Evolutionary conservation across 371 early-diverging fungal genomes (phyloP).

Genomic region (Mortierella sp.): DNA sequence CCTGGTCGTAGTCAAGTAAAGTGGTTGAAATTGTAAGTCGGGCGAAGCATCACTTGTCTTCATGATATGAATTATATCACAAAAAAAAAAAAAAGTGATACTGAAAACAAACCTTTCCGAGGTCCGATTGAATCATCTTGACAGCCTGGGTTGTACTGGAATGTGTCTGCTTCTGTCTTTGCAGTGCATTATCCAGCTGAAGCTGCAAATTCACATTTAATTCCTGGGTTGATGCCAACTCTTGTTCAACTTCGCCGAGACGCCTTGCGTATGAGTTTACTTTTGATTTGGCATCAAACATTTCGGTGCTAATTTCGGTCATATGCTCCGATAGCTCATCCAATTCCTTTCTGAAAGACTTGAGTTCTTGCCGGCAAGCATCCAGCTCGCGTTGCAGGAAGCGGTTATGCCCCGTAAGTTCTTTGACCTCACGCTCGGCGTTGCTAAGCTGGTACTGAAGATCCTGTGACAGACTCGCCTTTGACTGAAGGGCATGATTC

Average conservation of each 20-base stretch:
- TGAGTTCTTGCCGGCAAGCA: slow-evolving; percentile 68
- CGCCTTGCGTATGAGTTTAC: slow-evolving; percentile 74
- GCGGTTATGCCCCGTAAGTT: slow-evolving; percentile 60
- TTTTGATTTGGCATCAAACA: slow-evolving; percentile 71
- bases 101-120: slow-evolving; percentile 62
- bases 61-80: background rate
- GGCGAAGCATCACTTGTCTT: background rate
- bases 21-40: background rate
- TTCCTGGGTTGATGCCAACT: slow-evolving; percentile 70
- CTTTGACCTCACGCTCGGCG: slow-evolving; percentile 52
- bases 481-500: slow-evolving; percentile 64
- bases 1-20: slow-evolving; percentile 45
- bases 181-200: slow-evolving; percentile 67
- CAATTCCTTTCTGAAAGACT: slow-evolving; percentile 72
- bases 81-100: background rate
- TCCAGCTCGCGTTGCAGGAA: slow-evolving; percentile 71
- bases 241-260: slow-evolving; percentile 75
- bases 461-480: slow-evolving; percentile 57
- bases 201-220: slow-evolving; percentile 70
- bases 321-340: slow-evolving; percentile 73
- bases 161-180: slow-evolving; percentile 71
- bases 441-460: slow-evolving; percentile 50
- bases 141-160: slow-evolving; percentile 73
- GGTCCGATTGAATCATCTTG: slow-evolving; percentile 72
- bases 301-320: slow-evolving; percentile 75